Base-by-base conservation (phyloP, 768 basidiomycete species). In the Tremella fuciformis region DNA sequence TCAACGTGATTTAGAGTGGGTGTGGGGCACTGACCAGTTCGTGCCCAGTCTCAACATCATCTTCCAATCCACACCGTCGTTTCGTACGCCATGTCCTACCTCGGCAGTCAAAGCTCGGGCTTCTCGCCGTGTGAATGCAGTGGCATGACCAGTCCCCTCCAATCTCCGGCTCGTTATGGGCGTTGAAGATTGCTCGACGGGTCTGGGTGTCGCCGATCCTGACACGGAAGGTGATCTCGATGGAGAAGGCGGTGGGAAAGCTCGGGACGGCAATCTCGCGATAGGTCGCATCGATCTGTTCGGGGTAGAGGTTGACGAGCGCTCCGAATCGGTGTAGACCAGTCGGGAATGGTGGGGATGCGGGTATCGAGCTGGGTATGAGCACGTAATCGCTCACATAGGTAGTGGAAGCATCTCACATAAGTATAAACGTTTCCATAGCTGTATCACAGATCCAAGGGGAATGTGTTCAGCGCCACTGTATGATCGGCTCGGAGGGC, bases 31-130 rank as follows among this genome's bases (percentile, higher is more conserved):
- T 2, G 38, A 71, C 76, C 76, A 77, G 57, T 77, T 77, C 7
- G 72, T 66, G 15, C 67, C 72, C 19, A 77, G 62, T 16, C 68
- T 54, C 52, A 74, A 53, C 64, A 77, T 66, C 56, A 67, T 58
- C 57, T 77, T 77, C 76, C 76, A 77, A 53, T 77, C 76, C 6
- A 75, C 64, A 0, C 68, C 71, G 49, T 75, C 73, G 48, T 74
- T 70, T 42, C 72, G 50, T 11, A 74, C 60, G 3, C 72, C 72
- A 19, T 61, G 57, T 8, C 72, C 72, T 0, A 71, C 50, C 47
- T 71, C 67, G 0, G 55, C 64, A 8, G 29, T 6, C 29, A 13
- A 24, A 11, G 29, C 39, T 13, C 40, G 26, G 2, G n/a, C 48
- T 18, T 40, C 18, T 29, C 18, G 47, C 22, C 52, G 21, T 11